Percentiles rank a stretch among this genome's conserved stretches.
Conservation (phyloP, 495 filamentous ascomycete species). For the Aspergillus homomorphus region DNA sequence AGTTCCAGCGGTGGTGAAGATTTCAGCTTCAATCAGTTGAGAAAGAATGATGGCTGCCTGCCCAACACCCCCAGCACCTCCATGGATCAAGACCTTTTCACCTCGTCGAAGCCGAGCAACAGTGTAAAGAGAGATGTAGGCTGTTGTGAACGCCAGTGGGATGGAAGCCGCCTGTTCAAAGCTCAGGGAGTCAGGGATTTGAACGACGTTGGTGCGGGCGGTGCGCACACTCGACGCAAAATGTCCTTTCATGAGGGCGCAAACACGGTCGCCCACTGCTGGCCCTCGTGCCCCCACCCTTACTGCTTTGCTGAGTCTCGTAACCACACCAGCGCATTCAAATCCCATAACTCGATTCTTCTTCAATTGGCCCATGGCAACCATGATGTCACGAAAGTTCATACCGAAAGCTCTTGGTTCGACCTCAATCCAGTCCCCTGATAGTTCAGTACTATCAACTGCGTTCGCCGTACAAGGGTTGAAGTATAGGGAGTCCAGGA, state of each 20-base stretch:
- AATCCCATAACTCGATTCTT: constrained; percentile 31
- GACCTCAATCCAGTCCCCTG: constrained; percentile 21
- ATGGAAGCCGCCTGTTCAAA: constrained; percentile 14
- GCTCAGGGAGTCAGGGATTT: constrained; percentile 11
- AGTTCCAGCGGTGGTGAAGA: constrained; percentile 56
- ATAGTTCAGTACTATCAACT: neutral
- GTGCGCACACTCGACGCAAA: neutral
- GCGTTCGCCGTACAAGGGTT: neutral
- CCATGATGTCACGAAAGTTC: constrained; percentile 44
- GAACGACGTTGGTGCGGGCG: neutral
- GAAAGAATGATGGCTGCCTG: constrained; percentile 60
- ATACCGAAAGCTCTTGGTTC: constrained; percentile 33
- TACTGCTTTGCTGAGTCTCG: constrained; percentile 5
- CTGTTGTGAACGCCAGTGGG: constrained; percentile 10
- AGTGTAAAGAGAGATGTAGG: neutral
- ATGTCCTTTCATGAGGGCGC: neutral
- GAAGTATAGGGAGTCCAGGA: constrained; percentile 20
- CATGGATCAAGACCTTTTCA: constrained; percentile 58
- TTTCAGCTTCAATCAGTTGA: constrained; percentile 52
- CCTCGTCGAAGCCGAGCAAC: constrained; percentile 30
- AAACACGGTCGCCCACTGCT: constrained; percentile 43
- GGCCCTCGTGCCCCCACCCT: constrained; percentile 22
- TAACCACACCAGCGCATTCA: constrained; percentile 46
- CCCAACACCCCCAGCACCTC: constrained; percentile 55
- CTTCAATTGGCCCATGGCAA: constrained; percentile 35